These are phyloP conservation scores for Fusarium fracticaudum DNA, from an alignment of 2,329 filamentous ascomycete genomes.

Conservation along the genomic window DNA sequence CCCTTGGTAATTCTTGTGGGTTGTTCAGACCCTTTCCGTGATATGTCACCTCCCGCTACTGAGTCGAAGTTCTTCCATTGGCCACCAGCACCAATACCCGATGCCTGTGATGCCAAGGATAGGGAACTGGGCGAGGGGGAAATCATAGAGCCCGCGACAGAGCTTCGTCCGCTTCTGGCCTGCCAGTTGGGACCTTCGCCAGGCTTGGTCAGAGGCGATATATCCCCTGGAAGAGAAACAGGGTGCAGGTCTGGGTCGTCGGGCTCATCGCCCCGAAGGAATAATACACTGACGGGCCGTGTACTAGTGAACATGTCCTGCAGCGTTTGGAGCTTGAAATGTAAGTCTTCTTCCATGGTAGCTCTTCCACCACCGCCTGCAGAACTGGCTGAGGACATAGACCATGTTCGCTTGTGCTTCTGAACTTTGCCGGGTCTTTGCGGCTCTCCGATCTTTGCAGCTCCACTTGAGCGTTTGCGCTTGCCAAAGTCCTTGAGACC, in stretches of 20 bases:
- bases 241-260: constrained; percentile 85
- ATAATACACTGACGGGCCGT: constrained; percentile 79
- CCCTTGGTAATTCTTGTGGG: constrained; percentile 62
- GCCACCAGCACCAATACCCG: constrained; percentile 51
- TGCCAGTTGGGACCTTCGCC: constrained; percentile 63
- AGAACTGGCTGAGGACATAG: constrained; percentile 83
- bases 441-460: constrained; percentile 57
- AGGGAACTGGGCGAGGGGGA: constrained; percentile 74
- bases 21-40: constrained; percentile 61
- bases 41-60: constrained; percentile 59
- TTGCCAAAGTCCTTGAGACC: constrained; percentile 75
- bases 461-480: constrained; percentile 65
- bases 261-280: constrained; percentile 77
- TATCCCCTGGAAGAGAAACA: constrained; percentile 76
- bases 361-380: constrained; percentile 57
- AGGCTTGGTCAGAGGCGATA: constrained; percentile 66
- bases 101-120: constrained; percentile 68
- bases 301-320: constrained; percentile 93
- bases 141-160: constrained; percentile 69
- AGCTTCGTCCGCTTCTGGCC: constrained; percentile 63
- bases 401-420: constrained; percentile 96
- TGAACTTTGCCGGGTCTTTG: constrained; percentile 81
- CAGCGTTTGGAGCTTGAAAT: constrained; percentile 78
- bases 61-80: constrained; percentile 69
- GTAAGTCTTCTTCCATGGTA: constrained; percentile 78